Base-by-base conservation (phyloP, 495 filamentous ascomycete species). In the Halenospora varia region DNA sequence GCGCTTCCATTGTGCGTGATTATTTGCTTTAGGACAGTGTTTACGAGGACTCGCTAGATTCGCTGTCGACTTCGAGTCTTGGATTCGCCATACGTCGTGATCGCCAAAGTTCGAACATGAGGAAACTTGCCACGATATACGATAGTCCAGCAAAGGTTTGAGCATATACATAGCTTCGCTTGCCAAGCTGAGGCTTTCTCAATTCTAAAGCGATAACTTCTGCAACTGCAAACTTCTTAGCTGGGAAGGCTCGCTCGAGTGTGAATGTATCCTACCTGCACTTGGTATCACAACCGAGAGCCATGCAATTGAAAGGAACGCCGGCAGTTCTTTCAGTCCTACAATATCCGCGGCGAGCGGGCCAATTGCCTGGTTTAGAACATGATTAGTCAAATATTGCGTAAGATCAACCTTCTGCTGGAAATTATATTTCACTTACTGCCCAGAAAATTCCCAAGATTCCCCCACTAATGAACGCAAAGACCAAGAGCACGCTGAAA, bases 311-410 rank as follows among this genome's bases (percentile, higher is more conserved):
- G 83, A 87, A 19, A 93, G 68, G 0, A 81, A 83, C 41, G 86
- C 81, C 22, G 89, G 88, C 1, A 92, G 72, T 48, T 90, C 75
- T 58, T 75, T 74, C n/a, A 95, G 65, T 2, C 88, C 88, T 25
- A 92, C 83, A 23, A 93, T 82, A 65, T 93, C 89, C 0, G 85
- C 82, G 17, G 82, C 76, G 8, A 95, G 82, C 0, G 90, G 90
- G 2, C 79, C 84, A 22, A 88, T 75, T 1, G 82, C 82, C 60
- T 62, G 8, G 23, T 45, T 6, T 35, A 35, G 6, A 35, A 35
- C 6, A 6, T 35, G 13, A 35, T 13, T 6, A 35, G 13, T 35
- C 6, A 13, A 35, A 35, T 13, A 6, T 35, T 35, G 29, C 29
- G 41, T 52, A 25, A 24, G n/a, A 18, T 42, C 15, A n/a, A n/a